Evolutionary conservation across 257 asterid genomes (phyloP), one percentile per base, ranked within the genome.

Genomic region (Salvia splendens): DNA sequence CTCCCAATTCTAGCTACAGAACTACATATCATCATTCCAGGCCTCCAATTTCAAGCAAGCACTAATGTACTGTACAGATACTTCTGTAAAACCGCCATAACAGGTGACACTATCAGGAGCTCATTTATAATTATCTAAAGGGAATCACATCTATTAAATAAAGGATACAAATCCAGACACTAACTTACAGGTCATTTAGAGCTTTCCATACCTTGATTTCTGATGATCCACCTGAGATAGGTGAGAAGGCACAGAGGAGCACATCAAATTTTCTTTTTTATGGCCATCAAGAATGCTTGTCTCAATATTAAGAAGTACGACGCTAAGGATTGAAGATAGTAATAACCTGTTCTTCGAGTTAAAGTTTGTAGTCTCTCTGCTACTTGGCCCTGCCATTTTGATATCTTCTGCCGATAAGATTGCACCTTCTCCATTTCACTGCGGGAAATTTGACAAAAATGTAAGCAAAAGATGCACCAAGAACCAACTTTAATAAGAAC

Each of bases 351-450:
- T 75, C 97, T 81, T 68, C 75, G 78, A 68, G 84, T 50, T 78
- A 94, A 76, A 57, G 88, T 75, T 76, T 80, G 89, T 61, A 94
- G 73, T 68, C 99, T 87, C 60, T 87, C 97, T 16, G 95, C 82
- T 58, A 94, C 91, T 79, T 91, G 95, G 53, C 78, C 75, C 83
- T 88, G 96, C 97, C 99, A 91, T 48, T 83, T 78, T 59, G 87
- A 79, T 78, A 94, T 86, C 82, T 87, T 91, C 65, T 78, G 82
- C 58, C 95, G 93, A 70, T 85, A 79, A 60, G 92, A 85, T 82
- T 87, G 88, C 85, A 87, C 99, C 90, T 88, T 94, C 83, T 84
- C 96, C 67, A 79, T 74, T 81, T 94, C 97, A 77, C 99, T 94
- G 86, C 69, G 50, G 65, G 57, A 76, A 71, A 65, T 55, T 61